Percentiles rank a stretch among this genome's conserved stretches.
phyloP scores from a whole-genome alignment of 139 green algal genomes.

The Chlorella sp. region DNA sequence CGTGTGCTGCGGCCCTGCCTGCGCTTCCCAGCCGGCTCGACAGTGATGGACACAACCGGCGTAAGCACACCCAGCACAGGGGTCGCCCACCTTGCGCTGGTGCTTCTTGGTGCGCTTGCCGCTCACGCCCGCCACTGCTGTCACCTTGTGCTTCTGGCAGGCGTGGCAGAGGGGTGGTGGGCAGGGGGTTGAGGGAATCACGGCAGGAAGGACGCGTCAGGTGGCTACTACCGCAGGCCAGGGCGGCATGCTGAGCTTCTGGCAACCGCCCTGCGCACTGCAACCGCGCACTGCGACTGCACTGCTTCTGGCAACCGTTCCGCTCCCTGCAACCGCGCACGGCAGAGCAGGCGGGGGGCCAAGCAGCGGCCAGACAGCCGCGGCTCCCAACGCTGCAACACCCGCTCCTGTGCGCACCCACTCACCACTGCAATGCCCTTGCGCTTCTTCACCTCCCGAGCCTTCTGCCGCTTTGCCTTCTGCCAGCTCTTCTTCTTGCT shows the following conservation, averaged over 20 bases:
- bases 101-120: constrained; percentile 43
- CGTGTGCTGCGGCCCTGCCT: too few relatives aligned
- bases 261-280: too few relatives aligned
- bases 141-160: constrained; percentile 41
- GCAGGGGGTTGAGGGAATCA: not conserved
- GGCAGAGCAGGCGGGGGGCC: too few relatives aligned
- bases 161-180: not conserved
- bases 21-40: too few relatives aligned
- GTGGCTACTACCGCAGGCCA: too few relatives aligned
- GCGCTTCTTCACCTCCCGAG: constrained; percentile 36
- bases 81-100: constrained; percentile 25
- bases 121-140: constrained; percentile 23
- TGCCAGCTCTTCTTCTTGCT: constrained; percentile 29
- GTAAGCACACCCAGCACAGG: too few relatives aligned
- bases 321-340: too few relatives aligned
- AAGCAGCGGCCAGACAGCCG: not conserved
- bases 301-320: too few relatives aligned
- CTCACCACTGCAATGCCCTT: not conserved
- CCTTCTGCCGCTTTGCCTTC: constrained; percentile 32
- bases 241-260: too few relatives aligned
- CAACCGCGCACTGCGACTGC: not conserved
- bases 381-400: not conserved
- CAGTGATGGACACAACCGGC: too few relatives aligned
- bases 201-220: too few relatives aligned
- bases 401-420: too few relatives aligned